Evolutionary conservation across 2,329 filamentous ascomycete species (phyloP).

Genomic region (Fusarium ramigenum): DNA sequence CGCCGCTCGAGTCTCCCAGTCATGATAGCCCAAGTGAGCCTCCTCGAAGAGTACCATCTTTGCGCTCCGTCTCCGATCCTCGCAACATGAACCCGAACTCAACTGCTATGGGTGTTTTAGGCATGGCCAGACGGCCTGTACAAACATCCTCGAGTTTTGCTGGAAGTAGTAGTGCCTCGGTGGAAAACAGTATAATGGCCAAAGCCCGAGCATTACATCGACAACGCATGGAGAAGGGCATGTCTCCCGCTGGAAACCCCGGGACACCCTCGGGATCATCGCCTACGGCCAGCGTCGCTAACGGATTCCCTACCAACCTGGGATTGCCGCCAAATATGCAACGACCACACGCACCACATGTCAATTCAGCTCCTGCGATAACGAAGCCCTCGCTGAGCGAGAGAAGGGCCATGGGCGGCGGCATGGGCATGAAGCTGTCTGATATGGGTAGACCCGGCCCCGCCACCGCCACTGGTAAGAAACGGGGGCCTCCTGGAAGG

Average conservation of each 20-base stretch:
- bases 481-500: slow-evolving; percentile 52
- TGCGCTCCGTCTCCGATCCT: slow-evolving; percentile 69
- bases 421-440: slow-evolving; percentile 64
- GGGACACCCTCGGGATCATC: slow-evolving; percentile 46
- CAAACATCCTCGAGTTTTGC: slow-evolving; percentile 51
- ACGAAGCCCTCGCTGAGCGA: slow-evolving; percentile 71
- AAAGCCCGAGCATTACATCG: slow-evolving; percentile 59
- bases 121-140: slow-evolving; percentile 66
- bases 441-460: slow-evolving; percentile 53
- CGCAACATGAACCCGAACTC: slow-evolving; percentile 80
- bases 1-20: slow-evolving; percentile 55
- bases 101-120: slow-evolving; percentile 82
- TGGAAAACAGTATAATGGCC: slow-evolving; percentile 56
- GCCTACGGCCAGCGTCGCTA: slow-evolving; percentile 49
- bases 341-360: slow-evolving; percentile 60
- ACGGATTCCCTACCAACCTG: slow-evolving; percentile 56
- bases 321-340: slow-evolving; percentile 53
- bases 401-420: slow-evolving; percentile 59
- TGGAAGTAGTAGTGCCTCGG: slow-evolving; percentile 43
- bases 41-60: slow-evolving; percentile 64
- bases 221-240: slow-evolving; percentile 57
- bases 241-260: slow-evolving; percentile 47
- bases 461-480: slow-evolving; percentile 37
- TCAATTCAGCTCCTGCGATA: slow-evolving; percentile 62
- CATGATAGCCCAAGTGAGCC: slow-evolving; percentile 48